phyloP scores from a whole-genome alignment of 2,329 filamentous ascomycete species.

The Tolypocladium sp. region DNA sequence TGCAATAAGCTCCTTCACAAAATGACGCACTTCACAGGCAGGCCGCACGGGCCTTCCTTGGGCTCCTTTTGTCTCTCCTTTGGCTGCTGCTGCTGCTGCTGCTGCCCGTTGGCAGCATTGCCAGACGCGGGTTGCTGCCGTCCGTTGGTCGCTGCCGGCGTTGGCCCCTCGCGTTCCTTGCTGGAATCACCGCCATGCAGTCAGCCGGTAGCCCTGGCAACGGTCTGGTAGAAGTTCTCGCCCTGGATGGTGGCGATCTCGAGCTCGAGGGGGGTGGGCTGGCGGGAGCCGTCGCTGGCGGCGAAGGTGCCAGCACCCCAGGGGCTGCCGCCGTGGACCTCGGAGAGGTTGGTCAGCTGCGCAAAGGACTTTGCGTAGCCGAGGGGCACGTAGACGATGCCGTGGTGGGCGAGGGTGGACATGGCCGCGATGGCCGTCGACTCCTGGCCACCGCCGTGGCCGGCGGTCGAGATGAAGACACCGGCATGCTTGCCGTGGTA shows the following conservation, averaged over 20 bases:
- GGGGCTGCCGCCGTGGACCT: conserved; percentile 77
- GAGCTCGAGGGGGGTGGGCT: conserved; percentile 68
- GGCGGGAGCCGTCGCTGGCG: conserved; percentile 68
- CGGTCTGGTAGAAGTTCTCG: conserved; percentile 69
- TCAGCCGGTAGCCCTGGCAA: conserved; percentile 68
- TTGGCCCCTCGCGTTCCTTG: conserved; percentile 13
- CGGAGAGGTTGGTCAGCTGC: conserved; percentile 59
- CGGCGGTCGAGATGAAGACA: conserved; percentile 82
- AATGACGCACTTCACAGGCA: conserved; percentile 67
- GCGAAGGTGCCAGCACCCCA: conserved; percentile 95
- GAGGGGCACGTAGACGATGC: conserved; percentile 91
- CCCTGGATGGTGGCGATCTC: conserved; percentile 76
- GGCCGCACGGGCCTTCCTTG: conserved; percentile 64
- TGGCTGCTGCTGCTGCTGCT: conserved; percentile 9
- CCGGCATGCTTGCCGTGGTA: conserved; percentile 86
- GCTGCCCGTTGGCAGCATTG: conserved; percentile 2
- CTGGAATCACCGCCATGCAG: conserved; percentile 52
- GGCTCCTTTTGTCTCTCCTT: conserved; percentile 30
- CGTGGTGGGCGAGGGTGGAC: conserved; percentile 86
- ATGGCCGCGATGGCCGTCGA: conserved; percentile 71
- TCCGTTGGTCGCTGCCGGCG: conserved; percentile 14
- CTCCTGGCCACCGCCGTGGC: conserved; percentile 85
- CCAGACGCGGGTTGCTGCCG: conserved; percentile 6
- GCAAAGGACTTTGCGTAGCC: conserved; percentile 78
- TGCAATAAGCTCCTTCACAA: conserved; percentile 30